These are phyloP conservation scores for Catunica adiposa DNA, from an alignment of 2,329 filamentous ascomycete genomes.

Conservation along the genomic window DNA sequence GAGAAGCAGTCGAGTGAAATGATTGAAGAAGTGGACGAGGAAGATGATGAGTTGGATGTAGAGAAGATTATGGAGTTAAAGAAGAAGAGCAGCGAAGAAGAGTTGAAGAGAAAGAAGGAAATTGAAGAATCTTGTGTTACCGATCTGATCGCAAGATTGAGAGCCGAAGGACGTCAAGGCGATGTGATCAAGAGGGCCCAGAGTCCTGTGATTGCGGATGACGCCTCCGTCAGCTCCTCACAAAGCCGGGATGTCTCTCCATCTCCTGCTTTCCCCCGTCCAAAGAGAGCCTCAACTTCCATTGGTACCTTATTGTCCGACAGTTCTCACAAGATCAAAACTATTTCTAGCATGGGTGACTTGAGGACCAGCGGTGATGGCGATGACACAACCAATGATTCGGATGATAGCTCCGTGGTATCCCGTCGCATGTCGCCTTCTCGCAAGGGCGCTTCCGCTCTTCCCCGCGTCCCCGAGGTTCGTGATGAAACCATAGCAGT, in stretches of 20 bases:
- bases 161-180: constrained; percentile 4
- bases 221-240: constrained; percentile 1
- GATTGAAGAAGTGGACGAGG: neutral
- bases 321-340: constrained; percentile 1
- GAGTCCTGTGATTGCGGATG: constrained; percentile 6
- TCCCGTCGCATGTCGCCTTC: neutral
- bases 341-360: constrained; percentile 6
- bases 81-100: constrained; percentile 16
- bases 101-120: constrained; percentile 14
- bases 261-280: constrained; percentile 3
- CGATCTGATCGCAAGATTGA: constrained; percentile 10
- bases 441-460: neutral
- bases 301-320: neutral
- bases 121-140: constrained; percentile 11
- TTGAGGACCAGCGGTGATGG: neutral
- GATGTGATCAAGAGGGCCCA: constrained; percentile 9
- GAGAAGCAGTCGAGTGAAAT: neutral
- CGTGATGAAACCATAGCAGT: neutral
- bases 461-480: neutral
- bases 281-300: neutral
- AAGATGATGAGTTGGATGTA: constrained; percentile 1
- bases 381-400: constrained; percentile 3
- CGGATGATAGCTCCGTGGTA: neutral
- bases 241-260: constrained; percentile 9
- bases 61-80: neutral